Percentiles rank a stretch among this genome's conserved stretches.
Evolutionary conservation across 371 early-diverging fungal genomes (phyloP).

Genomic region (Syncephalastrum sp.): DNA sequence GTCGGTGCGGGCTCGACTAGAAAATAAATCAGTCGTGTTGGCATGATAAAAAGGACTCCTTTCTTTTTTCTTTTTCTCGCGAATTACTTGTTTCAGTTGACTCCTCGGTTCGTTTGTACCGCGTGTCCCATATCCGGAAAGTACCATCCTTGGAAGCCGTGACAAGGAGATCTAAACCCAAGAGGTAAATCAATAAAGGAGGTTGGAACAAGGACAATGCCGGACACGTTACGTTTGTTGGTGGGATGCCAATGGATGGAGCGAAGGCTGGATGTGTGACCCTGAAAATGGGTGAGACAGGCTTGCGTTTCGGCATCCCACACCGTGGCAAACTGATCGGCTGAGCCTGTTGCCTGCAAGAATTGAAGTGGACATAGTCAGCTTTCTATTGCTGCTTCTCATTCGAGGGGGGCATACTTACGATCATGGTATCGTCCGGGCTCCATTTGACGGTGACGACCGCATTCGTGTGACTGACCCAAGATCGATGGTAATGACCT

Average conservation of each 20-base stretch:
- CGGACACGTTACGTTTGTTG: slow-evolving; percentile 49
- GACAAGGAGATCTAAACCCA: slow-evolving; percentile 50
- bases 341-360: slow-evolving; percentile 53
- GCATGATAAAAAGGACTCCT: not conserved
- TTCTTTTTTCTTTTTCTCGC: not conserved
- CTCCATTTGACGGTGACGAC: slow-evolving; percentile 63
- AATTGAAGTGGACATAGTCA: not conserved
- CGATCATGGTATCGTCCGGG: slow-evolving; percentile 44
- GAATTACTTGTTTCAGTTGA: slow-evolving; percentile 3
- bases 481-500: slow-evolving; percentile 19
- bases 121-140: slow-evolving; percentile 65
- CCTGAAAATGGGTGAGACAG: slow-evolving; percentile 42
- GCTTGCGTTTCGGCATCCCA: slow-evolving; percentile 60
- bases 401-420: slow-evolving; percentile 11
- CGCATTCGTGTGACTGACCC: slow-evolving; percentile 55
- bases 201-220: not conserved
- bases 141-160: slow-evolving; percentile 66
- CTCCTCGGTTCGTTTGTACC: slow-evolving; percentile 22
- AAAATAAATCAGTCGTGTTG: not conserved
- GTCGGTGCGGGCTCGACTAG: slow-evolving; percentile 19
- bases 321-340: slow-evolving; percentile 56
- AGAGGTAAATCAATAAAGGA: not conserved
- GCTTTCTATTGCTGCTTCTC: not conserved
- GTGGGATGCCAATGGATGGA: slow-evolving; percentile 52
- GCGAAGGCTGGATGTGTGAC: slow-evolving; percentile 58